A percentile compares a stretch with the other conserved stretches of the same genome.
Conservation (phyloP, 257 asterid species). For the Nicotiana tabacum region DNA sequence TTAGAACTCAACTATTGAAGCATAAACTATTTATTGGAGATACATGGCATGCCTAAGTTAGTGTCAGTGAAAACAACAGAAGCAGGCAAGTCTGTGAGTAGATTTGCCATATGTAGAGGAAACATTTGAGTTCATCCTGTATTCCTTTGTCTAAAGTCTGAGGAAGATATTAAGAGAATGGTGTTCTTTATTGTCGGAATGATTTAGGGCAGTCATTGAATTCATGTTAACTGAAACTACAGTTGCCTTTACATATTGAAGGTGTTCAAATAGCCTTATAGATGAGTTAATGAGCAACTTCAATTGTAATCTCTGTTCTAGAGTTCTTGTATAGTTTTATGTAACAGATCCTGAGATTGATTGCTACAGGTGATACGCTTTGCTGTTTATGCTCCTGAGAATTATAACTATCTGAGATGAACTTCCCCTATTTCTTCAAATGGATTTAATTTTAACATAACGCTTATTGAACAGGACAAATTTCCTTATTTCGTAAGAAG, state of each 20-base stretch:
- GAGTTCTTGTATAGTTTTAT: background rate
- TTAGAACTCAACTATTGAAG: background rate
- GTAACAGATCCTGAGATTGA: background rate
- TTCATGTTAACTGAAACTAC: background rate
- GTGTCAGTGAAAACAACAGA: background rate
- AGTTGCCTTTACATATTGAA: background rate
- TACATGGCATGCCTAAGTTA: background rate
- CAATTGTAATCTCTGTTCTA: background rate
- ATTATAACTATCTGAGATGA: background rate
- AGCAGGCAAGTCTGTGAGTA: background rate
- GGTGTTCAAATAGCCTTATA: background rate
- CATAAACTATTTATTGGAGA: background rate
- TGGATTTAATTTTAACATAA: background rate
- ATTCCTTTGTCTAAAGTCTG: background rate
- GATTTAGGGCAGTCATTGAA: background rate
- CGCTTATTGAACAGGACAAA: slow-evolving; percentile 41
- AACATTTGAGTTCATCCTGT: background rate
- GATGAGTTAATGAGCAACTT: background rate
- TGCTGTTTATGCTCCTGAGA: background rate
- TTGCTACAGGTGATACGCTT: background rate
- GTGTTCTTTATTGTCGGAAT: background rate
- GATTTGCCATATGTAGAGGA: background rate
- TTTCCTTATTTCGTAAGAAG: slow-evolving; percentile 52
- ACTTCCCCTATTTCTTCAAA: background rate
- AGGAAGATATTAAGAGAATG: background rate